phyloP scores from a whole-genome alignment of 2,329 filamentous ascomycete genomes.

The Lachnellula subtilissima region DNA sequence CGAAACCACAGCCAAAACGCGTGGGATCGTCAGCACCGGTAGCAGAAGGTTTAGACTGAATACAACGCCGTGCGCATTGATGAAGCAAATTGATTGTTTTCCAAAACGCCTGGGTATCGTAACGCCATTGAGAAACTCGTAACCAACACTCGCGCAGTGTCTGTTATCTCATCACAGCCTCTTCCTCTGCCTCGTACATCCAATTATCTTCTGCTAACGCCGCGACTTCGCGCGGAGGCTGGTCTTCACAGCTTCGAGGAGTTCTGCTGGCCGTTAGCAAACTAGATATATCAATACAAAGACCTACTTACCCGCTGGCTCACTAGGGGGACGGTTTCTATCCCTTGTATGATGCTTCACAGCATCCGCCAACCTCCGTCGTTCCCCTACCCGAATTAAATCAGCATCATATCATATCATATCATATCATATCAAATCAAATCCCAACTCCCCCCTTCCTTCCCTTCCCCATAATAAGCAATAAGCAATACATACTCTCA shows the following conservation, averaged over 20 bases:
- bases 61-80: conserved; percentile 6
- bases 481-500: conserved; percentile 39
- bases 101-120: conserved; percentile 23
- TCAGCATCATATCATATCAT: too few species aligned
- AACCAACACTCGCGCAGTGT: background rate
- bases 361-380: conserved; percentile 55
- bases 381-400: conserved; percentile 42
- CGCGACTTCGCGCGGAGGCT: conserved; percentile 66
- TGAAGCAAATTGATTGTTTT: conserved; percentile 10
- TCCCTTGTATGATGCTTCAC: conserved; percentile 57
- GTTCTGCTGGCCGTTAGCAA: conserved; percentile 44
- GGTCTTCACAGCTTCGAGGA: conserved; percentile 63
- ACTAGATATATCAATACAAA: background rate
- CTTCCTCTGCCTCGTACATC: conserved; percentile 69
- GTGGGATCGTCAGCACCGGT: conserved; percentile 42
- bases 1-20: conserved; percentile 33
- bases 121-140: conserved; percentile 13
- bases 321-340: conserved; percentile 51
- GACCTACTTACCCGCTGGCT: conserved; percentile 55
- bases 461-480: conserved; percentile 13
- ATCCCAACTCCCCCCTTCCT: conserved; percentile 19
- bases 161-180: conserved; percentile 13
- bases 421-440: too few species aligned
- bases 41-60: conserved; percentile 56
- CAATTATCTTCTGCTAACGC: conserved; percentile 78